Evolutionary conservation across 2,329 filamentous ascomycete genomes (phyloP).

Genomic region (Scortechinia acanthostroma): DNA sequence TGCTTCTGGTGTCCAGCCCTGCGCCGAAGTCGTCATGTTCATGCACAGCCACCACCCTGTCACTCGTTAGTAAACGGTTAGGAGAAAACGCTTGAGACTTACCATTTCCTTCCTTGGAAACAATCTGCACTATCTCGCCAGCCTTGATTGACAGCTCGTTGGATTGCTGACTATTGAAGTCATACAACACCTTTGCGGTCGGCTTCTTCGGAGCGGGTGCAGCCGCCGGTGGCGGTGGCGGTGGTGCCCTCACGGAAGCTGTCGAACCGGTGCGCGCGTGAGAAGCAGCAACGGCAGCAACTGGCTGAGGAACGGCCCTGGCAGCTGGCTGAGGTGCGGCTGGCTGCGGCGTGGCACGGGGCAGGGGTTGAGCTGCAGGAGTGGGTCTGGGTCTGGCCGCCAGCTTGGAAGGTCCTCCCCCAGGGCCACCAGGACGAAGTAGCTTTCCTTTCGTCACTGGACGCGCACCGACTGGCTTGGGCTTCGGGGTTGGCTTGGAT

Average conservation of each 20-base stretch:
- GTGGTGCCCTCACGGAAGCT: slow-evolving; percentile 48
- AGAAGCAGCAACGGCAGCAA: slow-evolving; percentile 42
- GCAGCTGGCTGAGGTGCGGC: background rate
- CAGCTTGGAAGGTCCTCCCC: slow-evolving; percentile 68
- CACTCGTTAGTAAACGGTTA: background rate
- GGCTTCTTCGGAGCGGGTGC: slow-evolving; percentile 47
- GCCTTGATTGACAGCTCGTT: slow-evolving; percentile 78
- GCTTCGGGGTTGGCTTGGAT: slow-evolving; percentile 79
- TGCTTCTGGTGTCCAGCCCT: slow-evolving; percentile 90
- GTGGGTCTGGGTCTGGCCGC: slow-evolving; percentile 19
- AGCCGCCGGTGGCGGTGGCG: slow-evolving; percentile 58
- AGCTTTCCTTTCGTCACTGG: slow-evolving; percentile 91
- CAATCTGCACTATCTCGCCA: slow-evolving; percentile 77
- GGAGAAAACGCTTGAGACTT: slow-evolving; percentile 22
- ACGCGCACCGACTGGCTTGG: slow-evolving; percentile 76
- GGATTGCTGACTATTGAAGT: slow-evolving; percentile 76
- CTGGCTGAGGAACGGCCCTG: background rate
- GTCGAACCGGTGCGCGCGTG: slow-evolving; percentile 38
- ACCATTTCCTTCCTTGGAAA: slow-evolving; percentile 96
- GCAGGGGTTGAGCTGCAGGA: slow-evolving; percentile 16
- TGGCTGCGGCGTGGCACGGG: background rate
- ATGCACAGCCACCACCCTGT: slow-evolving; percentile 94
- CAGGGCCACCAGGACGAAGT: slow-evolving; percentile 81
- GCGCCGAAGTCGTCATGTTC: slow-evolving; percentile 68
- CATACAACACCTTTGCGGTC: slow-evolving; percentile 84